These are phyloP conservation scores for Metschnikowia gelsemii DNA, from an alignment of 805 yeast genomes.

Conservation along the genomic window DNA sequence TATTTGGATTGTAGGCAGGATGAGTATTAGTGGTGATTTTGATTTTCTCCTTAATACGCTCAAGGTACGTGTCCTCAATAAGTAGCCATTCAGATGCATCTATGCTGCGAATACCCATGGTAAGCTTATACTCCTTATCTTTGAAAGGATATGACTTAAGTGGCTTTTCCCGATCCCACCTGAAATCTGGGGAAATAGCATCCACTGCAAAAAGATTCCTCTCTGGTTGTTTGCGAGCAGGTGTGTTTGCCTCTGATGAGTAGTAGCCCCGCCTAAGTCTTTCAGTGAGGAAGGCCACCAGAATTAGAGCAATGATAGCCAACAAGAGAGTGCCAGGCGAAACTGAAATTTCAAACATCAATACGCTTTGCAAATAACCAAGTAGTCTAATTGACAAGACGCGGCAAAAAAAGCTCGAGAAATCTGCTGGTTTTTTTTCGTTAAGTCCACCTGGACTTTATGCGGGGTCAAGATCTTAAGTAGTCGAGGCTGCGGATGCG, in stretches of 20 bases:
- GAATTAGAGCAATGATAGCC: constrained; percentile 1
- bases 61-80: constrained; percentile 36
- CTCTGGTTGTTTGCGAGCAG: not conserved
- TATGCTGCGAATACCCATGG: constrained; percentile 24
- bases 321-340: not conserved
- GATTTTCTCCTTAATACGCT: constrained; percentile 27
- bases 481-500: constrained; percentile 1
- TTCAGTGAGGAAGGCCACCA: constrained; percentile 2
- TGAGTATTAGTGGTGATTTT: constrained; percentile 33
- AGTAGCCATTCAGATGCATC: constrained; percentile 42
- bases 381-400: no score
- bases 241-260: not conserved
- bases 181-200: constrained; percentile 15
- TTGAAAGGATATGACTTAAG: constrained; percentile 49
- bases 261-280: not conserved
- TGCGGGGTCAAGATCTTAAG: not conserved
- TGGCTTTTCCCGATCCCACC: constrained; percentile 19
- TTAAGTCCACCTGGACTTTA: no score
- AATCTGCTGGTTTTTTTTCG: no score
- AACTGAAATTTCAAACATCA: not conserved
- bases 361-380: no score
- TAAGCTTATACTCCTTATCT: constrained; percentile 47
- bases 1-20: constrained; percentile 30
- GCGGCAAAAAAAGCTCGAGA: no score
- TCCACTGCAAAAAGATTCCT: constrained; percentile 7